Base-by-base conservation (phyloP, 768 basidiomycete genomes). In the Auriscalpium orientale region DNA sequence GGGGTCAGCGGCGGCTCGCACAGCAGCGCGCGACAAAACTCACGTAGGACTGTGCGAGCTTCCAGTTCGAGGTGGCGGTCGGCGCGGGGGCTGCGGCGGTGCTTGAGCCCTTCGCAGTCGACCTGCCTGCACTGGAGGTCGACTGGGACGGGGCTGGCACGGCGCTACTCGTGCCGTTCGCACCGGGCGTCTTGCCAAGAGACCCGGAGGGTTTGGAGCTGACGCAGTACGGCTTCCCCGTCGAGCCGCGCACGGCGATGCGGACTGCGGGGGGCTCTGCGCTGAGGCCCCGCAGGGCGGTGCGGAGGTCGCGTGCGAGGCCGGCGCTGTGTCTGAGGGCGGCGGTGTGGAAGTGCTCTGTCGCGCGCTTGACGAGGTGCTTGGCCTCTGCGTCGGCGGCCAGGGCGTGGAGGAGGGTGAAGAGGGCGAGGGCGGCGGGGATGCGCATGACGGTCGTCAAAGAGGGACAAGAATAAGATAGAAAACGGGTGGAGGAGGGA, bases 301-400 rank as follows among this genome's bases (percentile, higher is more conserved):
- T 64, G 33, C 87, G 84, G 55, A 91, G 74, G 67, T 91, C 89
- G 54, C 76, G 77, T 16, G 87, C 85, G 33, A 91, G 73, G 54
- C 69, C 77, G 48, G 79, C 77, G 44, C 85, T 88, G 55, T 79
- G 80, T 55, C 74, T 77, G 46, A 78, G 66, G 34, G 86, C 85
- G 56, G 74, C 72, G 33, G 71, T 73, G 65, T 85, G 86, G 35
- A 78, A 74, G 35, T 70, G 74, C 49, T 74, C 71, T 18, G 81
- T 62, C 52, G 75, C 72, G 62, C 77, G 70, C 61, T 71, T 70
- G 63, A 77, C 57, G 51, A 78, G 66, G 28, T 68, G 66, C 54
- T 54, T 56, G 60, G 68, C 61, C 58, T 67, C 63, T 67, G 67
- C 56, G 53, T 57, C 64, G 62, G 58, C 57, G 38, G 65, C 62